Conservation (phyloP, 2,329 filamentous ascomycete species). For the Endoconidiophora laricicola region DNA sequence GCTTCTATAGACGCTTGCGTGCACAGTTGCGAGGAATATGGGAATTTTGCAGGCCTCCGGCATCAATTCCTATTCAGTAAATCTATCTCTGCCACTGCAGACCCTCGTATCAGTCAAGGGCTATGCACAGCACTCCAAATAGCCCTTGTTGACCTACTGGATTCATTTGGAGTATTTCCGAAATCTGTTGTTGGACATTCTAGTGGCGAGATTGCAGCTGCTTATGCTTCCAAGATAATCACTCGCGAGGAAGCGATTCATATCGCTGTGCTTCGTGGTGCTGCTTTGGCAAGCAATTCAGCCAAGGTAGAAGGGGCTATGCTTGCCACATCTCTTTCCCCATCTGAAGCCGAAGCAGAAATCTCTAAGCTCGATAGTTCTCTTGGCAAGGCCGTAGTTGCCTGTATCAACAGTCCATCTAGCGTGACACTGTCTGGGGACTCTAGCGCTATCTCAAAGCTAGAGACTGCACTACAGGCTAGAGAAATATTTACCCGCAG, state of each 20-base stretch:
- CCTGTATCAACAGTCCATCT: constrained; percentile 23
- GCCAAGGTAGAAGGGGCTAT: constrained; percentile 17
- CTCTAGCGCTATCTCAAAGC: constrained; percentile 15
- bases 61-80: too few species aligned
- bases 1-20: constrained; percentile 11
- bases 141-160: constrained; percentile 22
- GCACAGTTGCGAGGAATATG: too few species aligned
- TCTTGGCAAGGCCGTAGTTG: constrained; percentile 17
- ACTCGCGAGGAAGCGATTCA: constrained; percentile 18
- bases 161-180: constrained; percentile 18
- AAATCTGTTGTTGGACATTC: constrained; percentile 22
- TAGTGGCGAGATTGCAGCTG: constrained; percentile 24
- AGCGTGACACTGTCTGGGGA: constrained; percentile 24
- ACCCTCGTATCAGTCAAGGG: constrained; percentile 22
- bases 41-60: too few species aligned
- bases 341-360: constrained; percentile 5
- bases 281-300: constrained; percentile 6
- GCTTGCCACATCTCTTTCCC: constrained; percentile 19
- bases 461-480: constrained; percentile 9
- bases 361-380: constrained; percentile 9
- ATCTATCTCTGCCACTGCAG: constrained; percentile 2
- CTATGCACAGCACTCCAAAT: constrained; percentile 28
- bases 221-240: constrained; percentile 18
- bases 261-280: constrained; percentile 20
- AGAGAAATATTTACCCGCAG: constrained; percentile 15